Conservation (phyloP, 75 land plant species). For the Azolla pinnata region DNA sequence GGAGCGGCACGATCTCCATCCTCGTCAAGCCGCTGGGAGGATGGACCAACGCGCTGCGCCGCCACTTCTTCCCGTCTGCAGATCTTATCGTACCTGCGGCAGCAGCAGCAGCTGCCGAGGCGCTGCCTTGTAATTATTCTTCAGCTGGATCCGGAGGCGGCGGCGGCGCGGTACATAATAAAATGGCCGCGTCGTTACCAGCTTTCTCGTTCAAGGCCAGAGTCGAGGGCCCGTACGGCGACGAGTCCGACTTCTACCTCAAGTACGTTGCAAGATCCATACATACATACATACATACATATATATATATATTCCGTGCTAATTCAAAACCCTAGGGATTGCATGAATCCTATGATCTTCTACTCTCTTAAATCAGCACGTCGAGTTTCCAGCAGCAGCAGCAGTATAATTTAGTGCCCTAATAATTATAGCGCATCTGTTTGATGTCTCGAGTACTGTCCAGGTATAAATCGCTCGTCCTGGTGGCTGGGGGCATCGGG, state of each 20-base stretch:
- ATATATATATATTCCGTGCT: too few relatives aligned
- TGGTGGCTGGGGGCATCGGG: conserved; percentile 92
- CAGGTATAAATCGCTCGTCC: conserved; percentile 54
- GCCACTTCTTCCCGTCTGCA: neutral
- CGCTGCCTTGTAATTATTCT: too few relatives aligned
- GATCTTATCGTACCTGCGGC: neutral
- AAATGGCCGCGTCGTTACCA: too few relatives aligned
- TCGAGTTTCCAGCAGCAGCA: too few relatives aligned
- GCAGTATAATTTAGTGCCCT: too few relatives aligned
- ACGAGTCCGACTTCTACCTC: conserved; percentile 11
- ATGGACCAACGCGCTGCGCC: conserved; percentile 3
- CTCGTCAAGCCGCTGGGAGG: conserved; percentile 8
- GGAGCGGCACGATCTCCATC: neutral
- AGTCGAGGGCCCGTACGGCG: conserved; percentile 6
- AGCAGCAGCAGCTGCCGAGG: neutral
- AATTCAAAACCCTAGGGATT: too few relatives aligned
- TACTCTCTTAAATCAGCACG: too few relatives aligned
- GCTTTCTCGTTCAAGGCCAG: conserved; percentile 10
- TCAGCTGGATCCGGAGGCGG: too few relatives aligned
- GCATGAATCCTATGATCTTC: too few relatives aligned
- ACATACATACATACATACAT: neutral
- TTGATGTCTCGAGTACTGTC: conserved; percentile 1
- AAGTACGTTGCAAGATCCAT: neutral
- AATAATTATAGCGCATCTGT: too few relatives aligned
- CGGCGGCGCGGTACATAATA: too few relatives aligned